phyloP scores from a whole-genome alignment of 352 stramenopile species.

The Phytopythium cucurbitacearum region DNA sequence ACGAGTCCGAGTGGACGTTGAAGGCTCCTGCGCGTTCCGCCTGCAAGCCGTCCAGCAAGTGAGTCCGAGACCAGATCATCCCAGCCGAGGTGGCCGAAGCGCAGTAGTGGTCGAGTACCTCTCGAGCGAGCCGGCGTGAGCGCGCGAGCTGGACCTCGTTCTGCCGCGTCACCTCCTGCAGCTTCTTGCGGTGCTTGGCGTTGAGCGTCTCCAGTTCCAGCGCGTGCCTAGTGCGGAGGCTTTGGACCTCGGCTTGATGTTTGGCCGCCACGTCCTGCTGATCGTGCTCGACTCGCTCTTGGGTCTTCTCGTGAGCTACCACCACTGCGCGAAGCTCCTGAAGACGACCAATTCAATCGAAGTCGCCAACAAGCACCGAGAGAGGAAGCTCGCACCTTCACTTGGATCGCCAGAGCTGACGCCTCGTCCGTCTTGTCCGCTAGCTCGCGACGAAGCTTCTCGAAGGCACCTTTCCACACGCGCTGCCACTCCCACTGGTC shows the following conservation, averaged over 20 bases:
- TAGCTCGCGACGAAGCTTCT: conserved; percentile 45
- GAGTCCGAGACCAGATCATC: neutral
- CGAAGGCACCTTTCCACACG: conserved; percentile 69
- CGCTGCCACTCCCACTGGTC: conserved; percentile 70
- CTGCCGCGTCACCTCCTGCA: conserved; percentile 33
- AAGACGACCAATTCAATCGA: neutral
- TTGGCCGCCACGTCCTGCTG: conserved; percentile 26
- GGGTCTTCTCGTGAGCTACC: conserved; percentile 30
- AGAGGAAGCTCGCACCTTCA: conserved; percentile 26
- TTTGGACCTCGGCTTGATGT: conserved; percentile 43
- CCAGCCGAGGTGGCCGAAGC: neutral
- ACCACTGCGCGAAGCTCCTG: conserved; percentile 45
- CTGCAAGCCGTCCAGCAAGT: neutral
- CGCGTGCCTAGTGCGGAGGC: conserved; percentile 35
- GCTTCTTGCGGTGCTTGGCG: conserved; percentile 42
- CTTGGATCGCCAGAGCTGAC: conserved; percentile 24
- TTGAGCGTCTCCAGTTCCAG: conserved; percentile 50
- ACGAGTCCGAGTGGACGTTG: conserved; percentile 33
- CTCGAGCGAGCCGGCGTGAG: conserved; percentile 10
- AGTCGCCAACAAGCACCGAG: neutral
- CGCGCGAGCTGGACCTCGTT: conserved; percentile 42
- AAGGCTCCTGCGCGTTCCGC: conserved; percentile 11
- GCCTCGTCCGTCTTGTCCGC: conserved; percentile 25
- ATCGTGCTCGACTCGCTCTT: conserved; percentile 26
- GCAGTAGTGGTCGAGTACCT: neutral